phyloP scores from a whole-genome alignment of 768 basidiomycete genomes.

The Lenzites betulinus region DNA sequence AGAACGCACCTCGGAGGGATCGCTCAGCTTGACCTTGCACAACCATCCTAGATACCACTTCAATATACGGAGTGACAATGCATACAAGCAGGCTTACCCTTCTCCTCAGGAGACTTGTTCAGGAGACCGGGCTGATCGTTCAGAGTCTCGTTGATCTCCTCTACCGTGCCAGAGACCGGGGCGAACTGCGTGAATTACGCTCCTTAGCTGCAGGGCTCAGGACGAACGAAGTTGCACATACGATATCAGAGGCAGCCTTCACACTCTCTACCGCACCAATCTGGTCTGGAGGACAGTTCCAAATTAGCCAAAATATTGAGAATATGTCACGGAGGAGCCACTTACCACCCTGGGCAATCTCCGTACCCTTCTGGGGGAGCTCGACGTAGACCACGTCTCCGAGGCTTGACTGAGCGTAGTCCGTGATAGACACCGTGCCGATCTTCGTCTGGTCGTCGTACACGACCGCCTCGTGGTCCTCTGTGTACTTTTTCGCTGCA shows the following conservation, averaged over 20 bases:
- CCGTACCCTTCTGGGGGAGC: constrained; percentile 64
- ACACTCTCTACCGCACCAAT: constrained; percentile 96
- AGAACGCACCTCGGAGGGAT: constrained; percentile 69
- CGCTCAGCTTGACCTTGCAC: constrained; percentile 84
- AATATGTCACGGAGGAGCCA: background rate
- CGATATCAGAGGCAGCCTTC: constrained; percentile 95
- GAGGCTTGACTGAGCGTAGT: constrained; percentile 88
- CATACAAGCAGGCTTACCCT: constrained; percentile 55
- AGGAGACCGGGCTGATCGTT: constrained; percentile 71
- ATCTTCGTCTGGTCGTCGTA: constrained; percentile 78
- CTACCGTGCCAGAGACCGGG: constrained; percentile 83
- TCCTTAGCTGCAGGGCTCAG: background rate
- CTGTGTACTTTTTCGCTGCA: constrained; percentile 77
- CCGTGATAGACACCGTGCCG: constrained; percentile 84
- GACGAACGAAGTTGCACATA: constrained; percentile 28
- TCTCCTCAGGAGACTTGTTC: constrained; percentile 83
- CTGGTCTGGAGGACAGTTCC: constrained; percentile 48
- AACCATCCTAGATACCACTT: constrained; percentile 75
- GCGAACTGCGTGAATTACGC: constrained; percentile 62
- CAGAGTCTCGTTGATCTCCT: constrained; percentile 76
- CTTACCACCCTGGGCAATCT: constrained; percentile 77
- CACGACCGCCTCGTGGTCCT: constrained; percentile 83
- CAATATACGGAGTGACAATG: background rate
- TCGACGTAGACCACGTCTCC: constrained; percentile 99
- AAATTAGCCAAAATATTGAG: too few species aligned